Conservation (phyloP, 2,329 filamentous ascomycete species). For the Coniochaeta sp. region DNA sequence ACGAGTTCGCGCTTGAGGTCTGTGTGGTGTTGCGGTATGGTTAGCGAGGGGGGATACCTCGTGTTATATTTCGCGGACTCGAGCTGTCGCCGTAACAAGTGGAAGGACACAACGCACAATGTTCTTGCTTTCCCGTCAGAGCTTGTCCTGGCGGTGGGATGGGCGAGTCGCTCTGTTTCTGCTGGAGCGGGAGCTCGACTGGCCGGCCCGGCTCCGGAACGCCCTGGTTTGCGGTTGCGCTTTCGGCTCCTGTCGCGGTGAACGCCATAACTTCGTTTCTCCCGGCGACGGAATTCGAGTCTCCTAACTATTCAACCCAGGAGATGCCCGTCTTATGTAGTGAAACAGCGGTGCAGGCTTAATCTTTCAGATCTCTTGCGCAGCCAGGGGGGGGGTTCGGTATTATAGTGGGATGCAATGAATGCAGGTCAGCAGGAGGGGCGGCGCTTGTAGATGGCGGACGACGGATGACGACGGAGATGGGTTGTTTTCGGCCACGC, state of each 20-base stretch:
- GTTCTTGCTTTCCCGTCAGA: constrained; percentile 94
- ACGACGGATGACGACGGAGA: not conserved
- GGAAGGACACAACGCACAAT: constrained; percentile 55
- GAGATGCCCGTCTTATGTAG: too few species aligned
- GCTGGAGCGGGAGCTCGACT: constrained; percentile 6
- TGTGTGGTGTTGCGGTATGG: constrained; percentile 28
- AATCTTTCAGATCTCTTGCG: too few species aligned
- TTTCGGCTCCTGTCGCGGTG: not conserved
- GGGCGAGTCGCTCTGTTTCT: constrained; percentile 12
- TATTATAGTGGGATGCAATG: not conserved
- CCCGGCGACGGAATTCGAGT: not conserved
- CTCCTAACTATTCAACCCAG: too few species aligned
- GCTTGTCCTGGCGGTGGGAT: constrained; percentile 35
- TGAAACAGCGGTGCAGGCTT: too few species aligned
- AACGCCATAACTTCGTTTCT: not conserved
- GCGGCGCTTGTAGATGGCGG: not conserved
- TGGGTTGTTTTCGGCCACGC: too few species aligned
- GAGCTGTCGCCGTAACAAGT: too few species aligned
- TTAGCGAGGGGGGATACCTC: too few species aligned
- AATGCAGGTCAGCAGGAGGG: constrained; percentile 2
- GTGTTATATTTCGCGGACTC: too few species aligned
- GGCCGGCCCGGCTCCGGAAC: not conserved
- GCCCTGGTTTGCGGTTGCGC: not conserved
- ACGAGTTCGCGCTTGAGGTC: constrained; percentile 96
- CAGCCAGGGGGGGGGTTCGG: not conserved